These are phyloP conservation scores for Ambrosia trifida DNA, from an alignment of 129 eudicot genomes.

Conservation along the genomic window DNA sequence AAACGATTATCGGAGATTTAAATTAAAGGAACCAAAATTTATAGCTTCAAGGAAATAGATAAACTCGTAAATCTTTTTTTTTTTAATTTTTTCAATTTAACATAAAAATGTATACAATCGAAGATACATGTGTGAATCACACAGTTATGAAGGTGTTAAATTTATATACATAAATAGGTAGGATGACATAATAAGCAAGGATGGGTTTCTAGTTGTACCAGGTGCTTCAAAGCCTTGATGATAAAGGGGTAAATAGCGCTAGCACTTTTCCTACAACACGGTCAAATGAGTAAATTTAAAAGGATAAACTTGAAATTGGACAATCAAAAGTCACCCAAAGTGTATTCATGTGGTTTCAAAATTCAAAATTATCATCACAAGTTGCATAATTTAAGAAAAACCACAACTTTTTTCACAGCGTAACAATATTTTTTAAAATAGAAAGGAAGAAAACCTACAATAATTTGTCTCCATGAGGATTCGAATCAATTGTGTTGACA, in stretches of 20 bases:
- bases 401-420: too few species aligned
- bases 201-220: conserved; percentile 41
- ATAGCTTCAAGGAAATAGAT: too few species aligned
- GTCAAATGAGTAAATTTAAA: neutral
- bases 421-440: too few species aligned
- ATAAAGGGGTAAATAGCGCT: neutral
- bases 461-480: too few species aligned
- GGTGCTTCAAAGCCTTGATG: conserved; percentile 44
- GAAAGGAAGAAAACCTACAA: too few species aligned
- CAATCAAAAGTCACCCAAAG: conserved; percentile 11
- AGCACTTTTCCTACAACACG: neutral
- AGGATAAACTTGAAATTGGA: neutral
- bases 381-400: too few species aligned
- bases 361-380: neutral
- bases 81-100: conserved; percentile 1
- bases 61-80: too few species aligned
- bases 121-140: conserved; percentile 1
- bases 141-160: neutral
- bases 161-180: neutral
- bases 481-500: too few species aligned
- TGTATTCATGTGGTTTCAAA: neutral
- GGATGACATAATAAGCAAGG: conserved; percentile 39
- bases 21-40: too few species aligned
- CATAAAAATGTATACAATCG: neutral
- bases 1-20: too few species aligned